phyloP scores from a whole-genome alignment of 441 rosid species.

The Euphorbia schlechtendalii region DNA sequence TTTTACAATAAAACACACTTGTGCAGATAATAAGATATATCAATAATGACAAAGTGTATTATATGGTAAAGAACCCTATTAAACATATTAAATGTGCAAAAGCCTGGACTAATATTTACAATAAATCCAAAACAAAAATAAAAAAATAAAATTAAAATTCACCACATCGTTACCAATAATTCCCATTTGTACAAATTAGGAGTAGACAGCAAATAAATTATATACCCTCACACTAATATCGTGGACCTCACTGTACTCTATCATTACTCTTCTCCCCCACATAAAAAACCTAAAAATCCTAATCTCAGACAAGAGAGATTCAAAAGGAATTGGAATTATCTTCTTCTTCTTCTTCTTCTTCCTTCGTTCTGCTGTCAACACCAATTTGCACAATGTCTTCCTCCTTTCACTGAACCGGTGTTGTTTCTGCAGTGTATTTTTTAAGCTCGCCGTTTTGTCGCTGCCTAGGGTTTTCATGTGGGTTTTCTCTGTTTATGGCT shows the following conservation, averaged over 20 bases:
- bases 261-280: conserved; percentile 9
- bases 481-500: conserved; percentile 2
- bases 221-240: not conserved
- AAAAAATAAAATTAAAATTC: not conserved
- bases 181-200: not conserved
- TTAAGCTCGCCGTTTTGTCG: not conserved
- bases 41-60: not conserved
- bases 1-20: no score
- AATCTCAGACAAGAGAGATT: conserved; percentile 23
- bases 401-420: conserved; percentile 1
- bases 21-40: no score
- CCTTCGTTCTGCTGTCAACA: not conserved
- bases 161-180: not conserved
- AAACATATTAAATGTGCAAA: not conserved
- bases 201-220: not conserved
- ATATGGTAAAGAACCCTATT: not conserved
- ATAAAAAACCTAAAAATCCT: conserved; percentile 39
- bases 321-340: conserved; percentile 25
- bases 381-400: no score
- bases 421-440: not conserved
- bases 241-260: not conserved
- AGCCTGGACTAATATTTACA: not conserved
- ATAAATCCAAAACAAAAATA: not conserved
- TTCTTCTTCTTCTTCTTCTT: conserved; percentile 9
- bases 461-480: conserved; percentile 2